These are phyloP conservation scores for Megacollybia marginata DNA, from an alignment of 768 basidiomycete species.

Conservation along the genomic window DNA sequence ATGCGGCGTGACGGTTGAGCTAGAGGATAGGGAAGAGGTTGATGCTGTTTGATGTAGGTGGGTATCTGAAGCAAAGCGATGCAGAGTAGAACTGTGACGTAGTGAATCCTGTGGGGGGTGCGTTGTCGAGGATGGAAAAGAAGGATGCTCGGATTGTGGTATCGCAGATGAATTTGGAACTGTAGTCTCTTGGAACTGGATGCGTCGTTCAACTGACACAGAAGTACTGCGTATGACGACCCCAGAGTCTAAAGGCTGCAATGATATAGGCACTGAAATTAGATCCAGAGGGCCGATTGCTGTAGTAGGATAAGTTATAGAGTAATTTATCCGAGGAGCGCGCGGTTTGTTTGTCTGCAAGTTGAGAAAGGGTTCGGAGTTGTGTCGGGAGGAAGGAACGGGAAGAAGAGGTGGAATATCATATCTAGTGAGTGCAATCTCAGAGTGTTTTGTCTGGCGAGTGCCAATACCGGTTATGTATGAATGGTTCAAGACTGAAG, in stretches of 20 bases:
- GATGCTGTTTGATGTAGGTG: conserved; percentile 6
- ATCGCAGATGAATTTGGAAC: conserved; percentile 12
- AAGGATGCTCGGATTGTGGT: conserved; percentile 23
- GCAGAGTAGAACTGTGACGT: neutral
- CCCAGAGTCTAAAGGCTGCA: conserved; percentile 52
- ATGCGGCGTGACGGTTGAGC: conserved; percentile 34
- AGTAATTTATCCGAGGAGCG: conserved; percentile 53
- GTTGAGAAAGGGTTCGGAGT: conserved; percentile 28
- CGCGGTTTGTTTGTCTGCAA: conserved; percentile 46
- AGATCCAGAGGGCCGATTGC: conserved; percentile 71
- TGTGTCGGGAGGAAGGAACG: conserved; percentile 23
- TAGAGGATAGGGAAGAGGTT: conserved; percentile 25
- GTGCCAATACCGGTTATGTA: conserved; percentile 60
- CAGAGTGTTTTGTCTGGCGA: conserved; percentile 62
- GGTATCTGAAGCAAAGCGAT: conserved; percentile 1
- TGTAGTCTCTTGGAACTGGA: conserved; percentile 43
- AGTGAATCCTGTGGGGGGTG: conserved; percentile 14
- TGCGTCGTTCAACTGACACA: conserved; percentile 65
- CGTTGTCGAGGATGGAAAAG: conserved; percentile 19
- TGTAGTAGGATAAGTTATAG: conserved; percentile 42
- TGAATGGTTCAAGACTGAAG: conserved; percentile 59
- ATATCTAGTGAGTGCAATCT: conserved; percentile 66
- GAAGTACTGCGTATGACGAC: conserved; percentile 56
- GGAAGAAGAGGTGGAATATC: conserved; percentile 43
- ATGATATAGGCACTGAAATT: conserved; percentile 54